Percentiles rank a stretch among this genome's conserved stretches.
Conservation (phyloP, 2,329 filamentous ascomycete species). For the Thelonectria rubi region DNA sequence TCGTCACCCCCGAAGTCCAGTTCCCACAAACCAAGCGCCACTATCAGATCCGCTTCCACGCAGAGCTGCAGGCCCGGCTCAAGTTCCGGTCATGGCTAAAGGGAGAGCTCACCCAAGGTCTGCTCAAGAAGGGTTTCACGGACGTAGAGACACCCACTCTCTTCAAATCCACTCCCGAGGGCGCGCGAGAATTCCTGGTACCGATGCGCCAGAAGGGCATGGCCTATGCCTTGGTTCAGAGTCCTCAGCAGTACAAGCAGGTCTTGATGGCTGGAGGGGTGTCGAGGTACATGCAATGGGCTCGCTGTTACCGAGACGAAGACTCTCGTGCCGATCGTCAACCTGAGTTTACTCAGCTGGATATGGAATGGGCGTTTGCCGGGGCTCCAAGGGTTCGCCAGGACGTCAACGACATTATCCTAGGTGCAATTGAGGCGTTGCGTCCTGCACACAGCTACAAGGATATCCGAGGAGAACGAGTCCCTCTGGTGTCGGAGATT, state of each 20-base stretch:
- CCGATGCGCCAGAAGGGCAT: slow-evolving; percentile 79
- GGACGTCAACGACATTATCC: slow-evolving; percentile 49
- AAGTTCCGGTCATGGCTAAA: slow-evolving; percentile 71
- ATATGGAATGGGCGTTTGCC: slow-evolving; percentile 93
- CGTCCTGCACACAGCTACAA: slow-evolving; percentile 66
- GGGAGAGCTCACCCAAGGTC: slow-evolving; percentile 60
- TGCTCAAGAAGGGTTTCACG: slow-evolving; percentile 68
- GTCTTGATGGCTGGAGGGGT: slow-evolving; percentile 94
- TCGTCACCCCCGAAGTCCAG: slow-evolving; percentile 76
- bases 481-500: slow-evolving; percentile 46
- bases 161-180: slow-evolving; percentile 98
- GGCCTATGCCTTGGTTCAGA: slow-evolving; percentile 93
- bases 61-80: slow-evolving; percentile 72
- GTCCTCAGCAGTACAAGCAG: slow-evolving; percentile 98
- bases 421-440: slow-evolving; percentile 42
- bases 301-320: slow-evolving; percentile 94
- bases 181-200: slow-evolving; percentile 92
- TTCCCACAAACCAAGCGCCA: slow-evolving; percentile 82
- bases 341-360: slow-evolving; percentile 93
- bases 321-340: slow-evolving; percentile 92
- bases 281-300: slow-evolving; percentile 87
- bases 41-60: slow-evolving; percentile 82
- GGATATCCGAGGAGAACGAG: slow-evolving; percentile 56
- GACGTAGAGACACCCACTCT: slow-evolving; percentile 93
- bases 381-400: slow-evolving; percentile 53